Evolutionary conservation across 2,329 filamentous ascomycete genomes (phyloP).

Genomic region (Leptographium procerum): DNA sequence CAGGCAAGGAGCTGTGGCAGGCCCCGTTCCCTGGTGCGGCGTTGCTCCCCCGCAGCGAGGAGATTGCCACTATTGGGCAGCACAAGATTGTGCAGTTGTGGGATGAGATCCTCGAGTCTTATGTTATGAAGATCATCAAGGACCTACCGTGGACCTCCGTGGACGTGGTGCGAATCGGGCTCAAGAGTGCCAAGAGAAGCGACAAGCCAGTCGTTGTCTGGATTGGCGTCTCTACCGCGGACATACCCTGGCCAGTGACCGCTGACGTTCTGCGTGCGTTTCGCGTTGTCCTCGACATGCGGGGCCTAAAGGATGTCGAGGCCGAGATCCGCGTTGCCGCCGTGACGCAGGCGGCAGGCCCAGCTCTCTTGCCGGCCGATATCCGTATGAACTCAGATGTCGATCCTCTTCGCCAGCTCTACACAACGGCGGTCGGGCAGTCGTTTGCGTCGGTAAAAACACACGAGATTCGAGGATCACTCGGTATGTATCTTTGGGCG

Average conservation of each 20-base stretch:
- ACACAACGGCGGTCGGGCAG: not conserved
- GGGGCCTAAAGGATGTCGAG: not conserved
- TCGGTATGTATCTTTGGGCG: constrained; percentile 2
- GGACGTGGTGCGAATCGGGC: not conserved
- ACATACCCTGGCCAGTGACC: not conserved
- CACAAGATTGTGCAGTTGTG: not conserved
- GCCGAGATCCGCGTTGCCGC: constrained; percentile 1
- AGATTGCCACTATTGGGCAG: not conserved
- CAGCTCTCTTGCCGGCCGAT: not conserved
- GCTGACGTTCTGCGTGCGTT: not conserved
- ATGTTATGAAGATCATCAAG: not conserved
- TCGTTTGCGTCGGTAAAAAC: not conserved
- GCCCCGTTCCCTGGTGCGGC: not conserved
- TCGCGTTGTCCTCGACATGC: not conserved
- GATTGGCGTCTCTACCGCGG: constrained; percentile 1
- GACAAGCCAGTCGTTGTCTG: constrained; percentile 1
- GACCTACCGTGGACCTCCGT: not conserved
- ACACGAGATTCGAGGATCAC: not conserved
- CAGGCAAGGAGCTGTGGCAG: not conserved
- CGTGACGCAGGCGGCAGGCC: not conserved
- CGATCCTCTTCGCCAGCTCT: not conserved
- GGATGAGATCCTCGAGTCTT: not conserved
- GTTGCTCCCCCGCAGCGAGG: not conserved
- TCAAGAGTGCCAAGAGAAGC: not conserved
- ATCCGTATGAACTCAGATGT: not conserved